Conservation (phyloP, 768 basidiomycete species). For the Xerocomus spinulosus region DNA sequence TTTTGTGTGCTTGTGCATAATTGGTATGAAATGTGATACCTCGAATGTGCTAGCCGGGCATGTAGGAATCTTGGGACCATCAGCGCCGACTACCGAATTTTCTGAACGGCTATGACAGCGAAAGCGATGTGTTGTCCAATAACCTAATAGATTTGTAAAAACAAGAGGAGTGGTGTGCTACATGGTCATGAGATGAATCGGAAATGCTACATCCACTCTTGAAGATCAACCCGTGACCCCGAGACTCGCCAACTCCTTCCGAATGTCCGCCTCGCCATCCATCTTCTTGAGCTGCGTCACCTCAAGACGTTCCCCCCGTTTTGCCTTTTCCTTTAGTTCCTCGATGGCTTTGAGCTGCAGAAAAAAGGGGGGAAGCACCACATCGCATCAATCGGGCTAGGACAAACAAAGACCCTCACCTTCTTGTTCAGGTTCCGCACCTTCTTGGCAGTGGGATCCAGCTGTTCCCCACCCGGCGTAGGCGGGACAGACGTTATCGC, state of each 20-base stretch:
- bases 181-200: not conserved
- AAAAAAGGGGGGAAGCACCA: not conserved
- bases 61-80: too few species aligned
- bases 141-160: conserved; percentile 7
- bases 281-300: conserved; percentile 97
- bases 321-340: conserved; percentile 90
- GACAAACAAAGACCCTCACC: conserved; percentile 36
- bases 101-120: not conserved
- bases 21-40: not conserved
- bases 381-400: not conserved
- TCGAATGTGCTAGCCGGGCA: too few species aligned
- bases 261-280: conserved; percentile 81
- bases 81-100: too few species aligned
- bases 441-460: conserved; percentile 88
- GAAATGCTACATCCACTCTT: not conserved
- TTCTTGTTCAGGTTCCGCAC: conserved; percentile 94
- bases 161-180: not conserved
- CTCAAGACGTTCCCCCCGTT: conserved; percentile 87
- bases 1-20: not conserved
- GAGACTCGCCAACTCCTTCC: conserved; percentile 62
- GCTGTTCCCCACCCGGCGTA: conserved; percentile 53
- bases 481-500: conserved; percentile 37
- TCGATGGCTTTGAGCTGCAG: conserved; percentile 94
- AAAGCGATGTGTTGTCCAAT: not conserved
- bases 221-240: conserved; percentile 17